Evolutionary conservation across 805 yeast genomes (phyloP).

Genomic region (Yarrowia yakushimensis): DNA sequence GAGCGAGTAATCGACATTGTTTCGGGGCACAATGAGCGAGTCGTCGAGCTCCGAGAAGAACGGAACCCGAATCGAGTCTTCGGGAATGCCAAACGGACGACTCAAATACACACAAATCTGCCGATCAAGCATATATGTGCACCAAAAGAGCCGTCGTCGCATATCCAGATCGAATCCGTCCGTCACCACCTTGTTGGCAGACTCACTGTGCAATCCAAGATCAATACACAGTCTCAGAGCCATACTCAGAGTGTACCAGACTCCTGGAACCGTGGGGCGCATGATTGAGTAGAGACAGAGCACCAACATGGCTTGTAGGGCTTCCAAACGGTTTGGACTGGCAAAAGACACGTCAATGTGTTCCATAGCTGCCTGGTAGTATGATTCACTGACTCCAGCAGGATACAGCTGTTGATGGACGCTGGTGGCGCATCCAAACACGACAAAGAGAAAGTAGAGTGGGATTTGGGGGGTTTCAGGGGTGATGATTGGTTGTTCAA

Average conservation of each 20-base stretch:
- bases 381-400: constrained; percentile 63
- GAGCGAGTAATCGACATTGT: constrained; percentile 1
- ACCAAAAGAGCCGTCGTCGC: constrained; percentile 81
- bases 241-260: constrained; percentile 86
- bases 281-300: constrained; percentile 70
- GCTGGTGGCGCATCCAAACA: constrained; percentile 78
- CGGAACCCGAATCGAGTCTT: constrained; percentile 65
- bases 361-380: constrained; percentile 60
- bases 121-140: constrained; percentile 79
- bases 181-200: constrained; percentile 24
- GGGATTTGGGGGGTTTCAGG: not conserved
- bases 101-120: constrained; percentile 84
- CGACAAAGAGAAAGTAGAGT: constrained; percentile 62
- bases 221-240: constrained; percentile 79
- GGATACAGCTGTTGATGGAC: constrained; percentile 67
- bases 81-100: constrained; percentile 85
- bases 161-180: constrained; percentile 47
- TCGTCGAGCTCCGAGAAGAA: constrained; percentile 78
- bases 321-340: constrained; percentile 61
- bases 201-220: constrained; percentile 76
- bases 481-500: constrained; percentile 1
- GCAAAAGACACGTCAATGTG: constrained; percentile 56
- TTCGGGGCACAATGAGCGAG: constrained; percentile 41
- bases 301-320: constrained; percentile 67
- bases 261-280: constrained; percentile 88